These are phyloP conservation scores for Linanthus parryae DNA, from an alignment of 148 eudicot species.

Conservation along the genomic window DNA sequence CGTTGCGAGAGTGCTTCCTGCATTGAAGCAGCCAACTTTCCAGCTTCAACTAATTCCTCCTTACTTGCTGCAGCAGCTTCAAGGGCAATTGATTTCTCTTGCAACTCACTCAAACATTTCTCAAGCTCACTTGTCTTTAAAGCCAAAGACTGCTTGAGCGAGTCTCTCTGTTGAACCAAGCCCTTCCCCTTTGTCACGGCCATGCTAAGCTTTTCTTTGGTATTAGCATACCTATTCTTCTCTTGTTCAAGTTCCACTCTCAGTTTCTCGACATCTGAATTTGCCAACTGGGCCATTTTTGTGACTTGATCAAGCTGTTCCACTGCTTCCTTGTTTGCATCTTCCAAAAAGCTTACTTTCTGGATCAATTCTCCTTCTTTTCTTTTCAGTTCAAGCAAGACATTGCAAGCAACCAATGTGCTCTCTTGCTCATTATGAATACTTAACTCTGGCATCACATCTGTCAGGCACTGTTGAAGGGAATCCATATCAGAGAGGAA, in stretches of 20 bases:
- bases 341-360: conserved; percentile 48
- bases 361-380: conserved; percentile 49
- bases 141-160: conserved; percentile 66
- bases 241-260: conserved; percentile 87
- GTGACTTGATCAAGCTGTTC: conserved; percentile 54
- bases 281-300: conserved; percentile 28
- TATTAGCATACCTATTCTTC: conserved; percentile 58
- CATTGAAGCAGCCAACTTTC: conserved; percentile 47
- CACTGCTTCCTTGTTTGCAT: conserved; percentile 39
- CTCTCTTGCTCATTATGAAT: conserved; percentile 46
- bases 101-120: conserved; percentile 41
- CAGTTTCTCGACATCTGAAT: conserved; percentile 53
- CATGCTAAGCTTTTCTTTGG: conserved; percentile 91
- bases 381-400: conserved; percentile 41
- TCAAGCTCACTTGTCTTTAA: conserved; percentile 70
- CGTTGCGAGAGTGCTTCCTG: conserved; percentile 56
- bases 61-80: conserved; percentile 59
- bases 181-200: conserved; percentile 99
- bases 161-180: conserved; percentile 92
- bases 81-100: conserved; percentile 65
- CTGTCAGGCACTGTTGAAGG: conserved; percentile 52
- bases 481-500: conserved; percentile 66
- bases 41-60: conserved; percentile 49
- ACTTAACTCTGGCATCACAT: conserved; percentile 51
- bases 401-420: conserved; percentile 47